Base-by-base conservation (phyloP, 768 basidiomycete species). In the Auricularia sp. region DNA sequence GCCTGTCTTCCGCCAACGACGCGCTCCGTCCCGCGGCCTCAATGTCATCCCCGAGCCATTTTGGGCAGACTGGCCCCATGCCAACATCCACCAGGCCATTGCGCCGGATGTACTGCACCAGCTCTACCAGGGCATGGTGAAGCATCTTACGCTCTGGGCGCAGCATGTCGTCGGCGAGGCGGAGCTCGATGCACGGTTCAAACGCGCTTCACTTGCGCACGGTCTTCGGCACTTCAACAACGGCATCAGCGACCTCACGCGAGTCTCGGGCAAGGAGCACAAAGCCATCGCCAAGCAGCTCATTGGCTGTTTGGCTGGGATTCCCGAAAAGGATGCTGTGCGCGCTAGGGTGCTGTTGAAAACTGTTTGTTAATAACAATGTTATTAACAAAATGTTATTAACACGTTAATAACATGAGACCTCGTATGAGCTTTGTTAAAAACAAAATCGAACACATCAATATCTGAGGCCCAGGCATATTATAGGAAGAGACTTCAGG, bases 181-280 rank as follows among this genome's bases (percentile, higher is more conserved):
- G 5, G 78, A 81, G 63, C 72, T 80, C 47, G 67, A 68, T 58
- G 13, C 21, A 21, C 63, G 68, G 3, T 42, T 68, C 33, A 47
- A 59, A 21, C 29, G 34, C 39, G 34, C 67, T 11, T 65, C 68
- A 3, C 68, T 47, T 24, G 47, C 63, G 8, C 56, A 61, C 47
- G 54, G 44, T 3, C 33, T 61, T 3, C 68, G 65, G 16, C 37
- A 67, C 47, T 69, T 68, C 63, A 62, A 66, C 29, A 58, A 65
- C 6, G 68, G 68, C 29, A 65, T 69, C 34, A 37, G 58, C 13
- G 47, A 7, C 33, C 62, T 69, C 11, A 21, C 42, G 6, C 51
- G 63, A 24, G 54, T 67, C 16, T 67, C 69, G 8, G 67, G 67
- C 6, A 44, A 4, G 14, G 67, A 67, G 47, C 24, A 65, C 29